Percentiles rank a stretch among this genome's conserved stretches.
phyloP scores from a whole-genome alignment of 1,284 basidiomycete species.

The Rhodotorula sp. region DNA sequence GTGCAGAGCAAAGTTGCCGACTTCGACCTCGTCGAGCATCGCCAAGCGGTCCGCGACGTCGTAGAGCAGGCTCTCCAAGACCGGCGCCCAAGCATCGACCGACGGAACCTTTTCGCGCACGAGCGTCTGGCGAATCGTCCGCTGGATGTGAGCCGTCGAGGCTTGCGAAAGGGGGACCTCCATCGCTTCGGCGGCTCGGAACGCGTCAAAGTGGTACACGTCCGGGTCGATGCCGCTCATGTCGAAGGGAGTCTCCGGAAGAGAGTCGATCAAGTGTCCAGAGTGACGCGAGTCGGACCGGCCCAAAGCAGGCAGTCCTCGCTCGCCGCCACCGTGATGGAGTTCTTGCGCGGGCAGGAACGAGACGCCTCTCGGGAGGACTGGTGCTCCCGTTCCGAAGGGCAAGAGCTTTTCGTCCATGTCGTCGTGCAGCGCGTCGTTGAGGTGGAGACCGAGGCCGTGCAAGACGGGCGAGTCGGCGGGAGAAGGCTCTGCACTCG shows the following conservation, averaged over 20 bases:
- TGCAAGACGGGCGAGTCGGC: background rate
- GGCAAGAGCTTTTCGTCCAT: background rate
- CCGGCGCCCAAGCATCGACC: conserved; percentile 79
- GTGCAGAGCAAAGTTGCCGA: conserved; percentile 83
- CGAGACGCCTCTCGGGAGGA: conserved; percentile 1
- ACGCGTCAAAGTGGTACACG: conserved; percentile 5
- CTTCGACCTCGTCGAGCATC: conserved; percentile 50
- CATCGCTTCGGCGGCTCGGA: conserved; percentile 5
- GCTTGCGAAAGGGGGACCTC: conserved; percentile 32
- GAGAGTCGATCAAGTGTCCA: background rate
- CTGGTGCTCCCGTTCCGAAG: background rate
- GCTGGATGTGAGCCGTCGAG: conserved; percentile 23
- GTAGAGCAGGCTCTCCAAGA: conserved; percentile 73
- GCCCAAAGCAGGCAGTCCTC: background rate
- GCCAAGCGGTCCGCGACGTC: conserved; percentile 60
- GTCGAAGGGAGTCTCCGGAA: conserved; percentile 7
- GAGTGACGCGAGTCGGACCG: conserved; percentile 23
- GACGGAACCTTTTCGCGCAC: conserved; percentile 70
- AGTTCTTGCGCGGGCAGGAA: background rate
- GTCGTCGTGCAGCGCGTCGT: background rate
- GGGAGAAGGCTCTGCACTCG: conserved; percentile 5
- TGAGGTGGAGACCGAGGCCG: conserved; percentile 20
- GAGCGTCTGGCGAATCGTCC: conserved; percentile 69
- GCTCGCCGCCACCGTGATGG: background rate
- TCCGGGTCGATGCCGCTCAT: background rate